Evolutionary conservation across 2,329 filamentous ascomycete genomes (phyloP).

Genomic region (Diaporthe ilicicola): DNA sequence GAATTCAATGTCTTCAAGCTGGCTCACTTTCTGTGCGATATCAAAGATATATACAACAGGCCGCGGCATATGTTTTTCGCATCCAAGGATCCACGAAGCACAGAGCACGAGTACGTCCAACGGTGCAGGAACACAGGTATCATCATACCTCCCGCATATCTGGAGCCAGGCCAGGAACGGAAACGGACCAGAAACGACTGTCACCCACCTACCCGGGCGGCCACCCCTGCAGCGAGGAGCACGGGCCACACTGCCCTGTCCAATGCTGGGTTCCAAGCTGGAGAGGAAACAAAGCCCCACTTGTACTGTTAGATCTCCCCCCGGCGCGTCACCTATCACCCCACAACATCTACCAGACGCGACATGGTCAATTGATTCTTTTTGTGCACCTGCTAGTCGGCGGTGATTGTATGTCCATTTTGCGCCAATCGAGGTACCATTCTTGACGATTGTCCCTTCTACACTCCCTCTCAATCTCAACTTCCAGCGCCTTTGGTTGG

Average conservation of each 20-base stretch:
- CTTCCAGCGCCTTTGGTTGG: background rate
- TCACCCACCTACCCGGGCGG: background rate
- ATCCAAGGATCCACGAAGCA: too few species aligned
- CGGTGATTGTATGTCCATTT: background rate
- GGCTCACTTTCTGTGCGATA: too few species aligned
- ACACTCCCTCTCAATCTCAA: background rate
- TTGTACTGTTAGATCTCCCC: background rate
- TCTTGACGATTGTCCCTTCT: background rate
- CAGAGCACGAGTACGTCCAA: too few species aligned
- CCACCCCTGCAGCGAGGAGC: background rate
- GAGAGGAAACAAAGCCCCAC: constrained; percentile 20
- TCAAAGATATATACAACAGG: too few species aligned
- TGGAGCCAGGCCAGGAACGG: too few species aligned
- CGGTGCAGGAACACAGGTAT: too few species aligned
- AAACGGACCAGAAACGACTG: too few species aligned
- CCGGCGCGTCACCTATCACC: constrained; percentile 6
- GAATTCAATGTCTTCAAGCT: too few species aligned
- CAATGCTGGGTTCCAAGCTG: background rate
- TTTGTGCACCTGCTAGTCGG: background rate
- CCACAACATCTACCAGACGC: constrained; percentile 13
- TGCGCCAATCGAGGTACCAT: background rate
- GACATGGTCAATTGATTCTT: constrained; percentile 15
- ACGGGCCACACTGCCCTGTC: background rate
- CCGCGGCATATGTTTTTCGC: too few species aligned
- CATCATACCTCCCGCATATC: too few species aligned